Evolutionary conservation across 306 rosid species (phyloP).

Genomic region (Echinosophora koreensis): DNA sequence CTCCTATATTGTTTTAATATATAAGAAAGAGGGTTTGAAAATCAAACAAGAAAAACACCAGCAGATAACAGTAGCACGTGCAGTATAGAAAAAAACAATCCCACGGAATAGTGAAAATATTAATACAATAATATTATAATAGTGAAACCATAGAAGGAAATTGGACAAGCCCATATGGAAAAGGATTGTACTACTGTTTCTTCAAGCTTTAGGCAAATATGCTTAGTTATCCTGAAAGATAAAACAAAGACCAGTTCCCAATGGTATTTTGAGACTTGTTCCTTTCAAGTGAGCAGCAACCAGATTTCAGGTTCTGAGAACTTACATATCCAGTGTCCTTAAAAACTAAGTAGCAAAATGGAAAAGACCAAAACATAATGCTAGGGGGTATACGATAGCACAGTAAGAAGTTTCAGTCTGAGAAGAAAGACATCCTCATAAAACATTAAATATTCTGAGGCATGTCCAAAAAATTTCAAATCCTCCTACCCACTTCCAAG

Average conservation of each 20-base stretch:
- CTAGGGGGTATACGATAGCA: neutral
- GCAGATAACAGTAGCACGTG: conserved; percentile 29
- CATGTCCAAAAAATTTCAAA: neutral
- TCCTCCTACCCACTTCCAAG: conserved; percentile 13
- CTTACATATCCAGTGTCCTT: neutral
- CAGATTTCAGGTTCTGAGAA: neutral
- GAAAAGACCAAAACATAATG: conserved; percentile 4
- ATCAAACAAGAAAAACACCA: conserved; percentile 23
- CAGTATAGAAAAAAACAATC: conserved; percentile 10
- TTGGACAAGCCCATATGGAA: conserved; percentile 3
- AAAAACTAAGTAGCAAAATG: neutral
- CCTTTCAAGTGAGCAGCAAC: neutral
- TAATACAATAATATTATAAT: conserved; percentile 4
- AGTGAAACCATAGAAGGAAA: neutral
- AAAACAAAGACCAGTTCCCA: neutral
- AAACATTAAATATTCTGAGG: neutral
- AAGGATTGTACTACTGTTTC: conserved; percentile 4
- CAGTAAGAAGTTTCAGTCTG: conserved; percentile 6
- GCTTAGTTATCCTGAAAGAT: conserved; percentile 12
- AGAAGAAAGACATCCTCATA: neutral
- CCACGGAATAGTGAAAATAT: neutral
- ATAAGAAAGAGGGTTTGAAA: neutral
- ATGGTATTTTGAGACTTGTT: neutral
- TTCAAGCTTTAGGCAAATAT: conserved; percentile 4
- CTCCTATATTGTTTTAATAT: neutral